Evolutionary conservation across 768 basidiomycete genomes (phyloP), one percentile per base, ranked within the genome.

Genomic region (Vishniacozyma victoriae): DNA sequence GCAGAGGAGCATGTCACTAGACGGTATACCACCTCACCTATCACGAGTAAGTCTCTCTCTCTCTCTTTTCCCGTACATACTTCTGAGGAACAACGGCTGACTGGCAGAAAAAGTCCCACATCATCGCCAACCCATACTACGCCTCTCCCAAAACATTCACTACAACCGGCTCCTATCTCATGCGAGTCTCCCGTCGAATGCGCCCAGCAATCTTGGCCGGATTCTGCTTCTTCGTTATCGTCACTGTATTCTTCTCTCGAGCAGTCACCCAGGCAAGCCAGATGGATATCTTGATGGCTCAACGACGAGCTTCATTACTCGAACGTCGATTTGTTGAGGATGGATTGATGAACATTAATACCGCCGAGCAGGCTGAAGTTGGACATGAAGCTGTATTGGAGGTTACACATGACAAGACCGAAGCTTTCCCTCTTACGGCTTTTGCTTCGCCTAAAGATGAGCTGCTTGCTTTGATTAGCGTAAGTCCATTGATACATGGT

Each of bases 171-270:
- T 42, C 51, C 25, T 60, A 66, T 52, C 49, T 71, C 26, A 52
- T 67, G 23, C 66, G 68, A 11, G 50, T 71, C 20, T 66, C 70
- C n/a, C 57, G 70, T 3, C 54, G 64, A 43, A 35, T 55, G 13
- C 60, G 70, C 16, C 60, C 66, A 0, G 38, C 51, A 19, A 18
- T 62, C 6, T 36, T 69, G 18, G 19, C 66, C 37, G 50, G 43
- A 9, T 48, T 64, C 42, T 51, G 62, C 43, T 15, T 64, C 43
- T 27, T 60, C 35, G 51, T 48, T 23, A 58, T 68, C 36, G 46
- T 35, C 33, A 22, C 52, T 26, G 37, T 69, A 29, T 44, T 57
- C 36, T 51, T 64, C 44, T 48, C 43, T 33, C 54, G 52, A 24
- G 57, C 53, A 13, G 42, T 55, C 38, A 46, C 52, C 25, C 29